Conservation (phyloP, 2,329 filamentous ascomycete species). For the Penicillium sp. region DNA sequence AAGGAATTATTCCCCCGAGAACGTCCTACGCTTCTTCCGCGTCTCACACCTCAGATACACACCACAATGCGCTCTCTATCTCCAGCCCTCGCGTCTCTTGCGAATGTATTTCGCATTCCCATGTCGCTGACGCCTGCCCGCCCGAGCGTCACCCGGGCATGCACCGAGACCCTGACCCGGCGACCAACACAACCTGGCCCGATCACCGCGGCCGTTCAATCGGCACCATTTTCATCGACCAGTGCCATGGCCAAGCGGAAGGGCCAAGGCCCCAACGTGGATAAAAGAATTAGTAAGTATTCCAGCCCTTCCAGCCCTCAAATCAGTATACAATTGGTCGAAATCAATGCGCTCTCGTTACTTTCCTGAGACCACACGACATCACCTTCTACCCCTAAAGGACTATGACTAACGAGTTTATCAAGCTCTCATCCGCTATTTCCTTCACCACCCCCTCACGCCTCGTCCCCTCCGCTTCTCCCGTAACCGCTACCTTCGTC, state of each 20-base stretch:
- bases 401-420: conserved; percentile 14
- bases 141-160: conserved; percentile 21
- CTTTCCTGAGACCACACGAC: background rate
- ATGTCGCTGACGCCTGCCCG: conserved; percentile 29
- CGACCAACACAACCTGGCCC: conserved; percentile 18
- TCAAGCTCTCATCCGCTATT: conserved; percentile 61
- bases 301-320: background rate
- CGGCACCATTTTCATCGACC: conserved; percentile 38
- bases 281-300: conserved; percentile 44
- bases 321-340: background rate
- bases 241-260: conserved; percentile 38
- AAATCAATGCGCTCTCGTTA: background rate
- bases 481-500: conserved; percentile 77
- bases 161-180: conserved; percentile 20
- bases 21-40: conserved; percentile 14
- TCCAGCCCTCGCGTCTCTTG: conserved; percentile 41
- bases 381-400: background rate
- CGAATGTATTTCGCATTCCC: conserved; percentile 43
- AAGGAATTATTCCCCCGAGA: conserved; percentile 22
- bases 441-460: conserved; percentile 61
- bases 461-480: conserved; percentile 80
- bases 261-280: conserved; percentile 24
- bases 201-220: conserved; percentile 22
- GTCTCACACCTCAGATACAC: conserved; percentile 17
- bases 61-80: conserved; percentile 34